Evolutionary conservation across 2,329 filamentous ascomycete genomes (phyloP), one percentile per base, ranked within the genome.

Genomic region (Epichloe glyceriae): DNA sequence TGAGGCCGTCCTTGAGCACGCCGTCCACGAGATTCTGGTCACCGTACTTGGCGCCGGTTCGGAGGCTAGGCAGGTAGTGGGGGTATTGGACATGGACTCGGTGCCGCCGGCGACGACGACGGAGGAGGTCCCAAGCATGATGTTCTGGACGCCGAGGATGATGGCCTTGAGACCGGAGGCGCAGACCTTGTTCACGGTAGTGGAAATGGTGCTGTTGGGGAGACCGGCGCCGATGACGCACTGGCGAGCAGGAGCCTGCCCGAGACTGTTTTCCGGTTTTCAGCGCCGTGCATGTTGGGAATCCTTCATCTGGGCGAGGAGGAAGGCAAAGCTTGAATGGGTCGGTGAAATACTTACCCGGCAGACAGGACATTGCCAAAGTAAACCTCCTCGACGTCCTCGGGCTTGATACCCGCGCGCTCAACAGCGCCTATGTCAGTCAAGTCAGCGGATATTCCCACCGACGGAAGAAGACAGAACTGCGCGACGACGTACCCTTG

Each of bases 161-260:
- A 98, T 85, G 60, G 93, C 88, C 77, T 98, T 98, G 67, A 96
- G 75, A 43, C 85, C 84, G 10, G 90, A 96, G 57, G 93, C 93
- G 79, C 93, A 98, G 67, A 98, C 93, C 76, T 98, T 98, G 84
- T 98, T 98, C 65, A 98, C 81, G 49, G 90, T 95, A 44, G 93
- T 98, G 72, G 85, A 86, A 60, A 94, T 80, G 57, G 86, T 86
- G 50, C 79, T 78, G 56, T 94, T 78, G 50, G 82, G 73, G 57
- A 98, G 86, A 55, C 93, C 93, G 63, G 88, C 93, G 61, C 83
- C 81, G 63, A 98, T 79, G 61, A 90, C 88, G 70, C 87, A 94
- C 74, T 98, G 93, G 63, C 93, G 85, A 60, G 93, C 90, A 58
- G 94, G 93, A 66, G 94, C 95, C 73, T 98, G 93, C 57, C 93